Conservation (phyloP, 2,329 filamentous ascomycete genomes). For the Penicillium sp. region DNA sequence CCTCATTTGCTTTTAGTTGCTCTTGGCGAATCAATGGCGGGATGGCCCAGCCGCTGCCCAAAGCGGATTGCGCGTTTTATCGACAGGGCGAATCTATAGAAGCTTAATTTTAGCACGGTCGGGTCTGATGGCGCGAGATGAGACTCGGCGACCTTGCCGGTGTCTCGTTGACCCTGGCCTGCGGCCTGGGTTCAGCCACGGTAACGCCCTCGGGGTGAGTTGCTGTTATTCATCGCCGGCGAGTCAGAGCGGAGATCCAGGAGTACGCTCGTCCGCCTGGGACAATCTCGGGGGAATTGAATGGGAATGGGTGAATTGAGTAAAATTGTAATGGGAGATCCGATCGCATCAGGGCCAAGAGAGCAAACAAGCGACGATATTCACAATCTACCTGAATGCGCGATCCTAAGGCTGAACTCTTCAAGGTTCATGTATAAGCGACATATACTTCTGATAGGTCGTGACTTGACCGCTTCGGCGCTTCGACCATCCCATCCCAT, state of each 20-base stretch:
- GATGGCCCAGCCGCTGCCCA: slow-evolving; percentile 7
- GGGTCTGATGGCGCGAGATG: neutral
- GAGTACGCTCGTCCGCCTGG: slow-evolving; percentile 4
- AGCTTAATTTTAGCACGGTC: slow-evolving; percentile 5
- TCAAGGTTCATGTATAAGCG: slow-evolving; percentile 1
- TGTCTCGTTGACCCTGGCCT: slow-evolving; percentile 8
- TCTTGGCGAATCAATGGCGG: slow-evolving; percentile 8
- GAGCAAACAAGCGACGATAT: neutral
- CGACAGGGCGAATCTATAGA: neutral
- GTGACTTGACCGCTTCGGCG: slow-evolving; percentile 16
- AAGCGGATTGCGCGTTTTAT: neutral
- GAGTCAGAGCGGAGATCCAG: neutral
- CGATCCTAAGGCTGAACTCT: slow-evolving; percentile 23
- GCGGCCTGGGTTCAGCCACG: slow-evolving; percentile 24
- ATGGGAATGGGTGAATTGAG: neutral
- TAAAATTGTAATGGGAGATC: neutral
- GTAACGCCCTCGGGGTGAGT: slow-evolving; percentile 13
- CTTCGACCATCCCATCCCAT: slow-evolving; percentile 7
- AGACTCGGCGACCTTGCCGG: slow-evolving; percentile 7
- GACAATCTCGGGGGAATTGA: neutral
- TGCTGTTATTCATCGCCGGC: slow-evolving; percentile 2
- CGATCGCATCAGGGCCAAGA: neutral
- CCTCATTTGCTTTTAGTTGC: slow-evolving; percentile 1
- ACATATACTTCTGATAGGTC: slow-evolving; percentile 6
- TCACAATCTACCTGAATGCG: slow-evolving; percentile 7